phyloP scores from a whole-genome alignment of 2,329 filamentous ascomycete genomes.

The Aspergillus intermedius region DNA sequence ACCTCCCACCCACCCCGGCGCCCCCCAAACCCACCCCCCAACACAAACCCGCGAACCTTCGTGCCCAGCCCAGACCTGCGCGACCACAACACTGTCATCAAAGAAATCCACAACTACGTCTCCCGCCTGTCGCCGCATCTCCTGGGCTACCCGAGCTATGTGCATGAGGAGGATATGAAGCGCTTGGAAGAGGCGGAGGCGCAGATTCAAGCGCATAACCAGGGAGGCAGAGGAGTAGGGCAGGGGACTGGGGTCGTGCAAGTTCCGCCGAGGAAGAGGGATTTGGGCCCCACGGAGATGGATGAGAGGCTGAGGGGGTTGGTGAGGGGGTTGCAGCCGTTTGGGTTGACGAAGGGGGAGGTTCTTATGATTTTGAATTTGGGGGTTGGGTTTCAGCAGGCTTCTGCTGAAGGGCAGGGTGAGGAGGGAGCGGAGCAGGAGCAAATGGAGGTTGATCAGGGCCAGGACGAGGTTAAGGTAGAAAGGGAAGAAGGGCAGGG shows the following conservation, averaged over 20 bases:
- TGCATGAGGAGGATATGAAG: slow-evolving; percentile 18
- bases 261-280: too few species aligned
- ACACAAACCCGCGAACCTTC: slow-evolving; percentile 31
- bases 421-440: slow-evolving; percentile 2
- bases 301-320: slow-evolving; percentile 34
- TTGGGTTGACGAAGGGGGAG: slow-evolving; percentile 41
- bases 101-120: slow-evolving; percentile 42
- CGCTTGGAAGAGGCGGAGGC: slow-evolving; percentile 33
- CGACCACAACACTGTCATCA: slow-evolving; percentile 41
- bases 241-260: not conserved
- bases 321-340: slow-evolving; percentile 32
- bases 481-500: slow-evolving; percentile 4
- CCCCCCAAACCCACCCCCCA: slow-evolving; percentile 33
- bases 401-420: not conserved
- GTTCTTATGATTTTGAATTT: slow-evolving; percentile 42
- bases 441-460: slow-evolving; percentile 5
- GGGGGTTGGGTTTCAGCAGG: slow-evolving; percentile 29
- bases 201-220: slow-evolving; percentile 30
- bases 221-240: slow-evolving; percentile 21
- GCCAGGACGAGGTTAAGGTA: slow-evolving; percentile 3
- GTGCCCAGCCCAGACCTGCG: slow-evolving; percentile 37
- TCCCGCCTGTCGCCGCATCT: slow-evolving; percentile 35
- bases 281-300: slow-evolving; percentile 22
- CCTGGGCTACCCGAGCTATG: slow-evolving; percentile 31
- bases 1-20: slow-evolving; percentile 36